Conservation (phyloP, 2,329 filamentous ascomycete species). For the Stachybotrys elegans region DNA sequence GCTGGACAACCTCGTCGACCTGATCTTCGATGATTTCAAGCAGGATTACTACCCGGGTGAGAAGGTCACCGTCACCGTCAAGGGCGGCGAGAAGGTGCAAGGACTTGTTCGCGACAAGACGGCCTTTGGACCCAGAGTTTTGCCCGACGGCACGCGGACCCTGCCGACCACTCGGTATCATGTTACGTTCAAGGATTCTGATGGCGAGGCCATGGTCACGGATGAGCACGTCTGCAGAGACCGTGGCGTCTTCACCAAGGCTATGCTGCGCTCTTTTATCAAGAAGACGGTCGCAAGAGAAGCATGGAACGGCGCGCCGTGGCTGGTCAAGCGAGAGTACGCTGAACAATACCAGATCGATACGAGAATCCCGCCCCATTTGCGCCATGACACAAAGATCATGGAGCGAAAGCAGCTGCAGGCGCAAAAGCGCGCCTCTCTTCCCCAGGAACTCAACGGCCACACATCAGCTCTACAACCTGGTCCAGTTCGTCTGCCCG, state of each 20-base stretch:
- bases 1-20: slow-evolving; percentile 74
- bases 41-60: slow-evolving; percentile 89
- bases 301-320: slow-evolving; percentile 92
- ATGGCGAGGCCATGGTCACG: slow-evolving; percentile 73
- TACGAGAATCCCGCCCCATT: slow-evolving; percentile 75
- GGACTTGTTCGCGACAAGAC: slow-evolving; percentile 83
- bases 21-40: slow-evolving; percentile 74
- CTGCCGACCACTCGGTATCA: slow-evolving; percentile 75
- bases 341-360: slow-evolving; percentile 82
- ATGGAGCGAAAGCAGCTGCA: slow-evolving; percentile 70
- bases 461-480: slow-evolving; percentile 26
- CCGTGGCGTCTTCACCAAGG: slow-evolving; percentile 89
- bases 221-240: slow-evolving; percentile 81
- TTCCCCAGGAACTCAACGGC: slow-evolving; percentile 38
- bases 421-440: slow-evolving; percentile 56
- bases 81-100: slow-evolving; percentile 63
- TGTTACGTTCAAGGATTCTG: slow-evolving; percentile 66
- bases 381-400: slow-evolving; percentile 75
- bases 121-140: slow-evolving; percentile 56
- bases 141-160: slow-evolving; percentile 65
- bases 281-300: slow-evolving; percentile 92
- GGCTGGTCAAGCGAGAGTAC: slow-evolving; percentile 85
- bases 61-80: slow-evolving; percentile 67
- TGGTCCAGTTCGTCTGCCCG: slow-evolving; percentile 57
- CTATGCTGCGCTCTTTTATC: slow-evolving; percentile 87